Conservation (phyloP, 768 basidiomycete genomes). For the Mycena leptocephala region DNA sequence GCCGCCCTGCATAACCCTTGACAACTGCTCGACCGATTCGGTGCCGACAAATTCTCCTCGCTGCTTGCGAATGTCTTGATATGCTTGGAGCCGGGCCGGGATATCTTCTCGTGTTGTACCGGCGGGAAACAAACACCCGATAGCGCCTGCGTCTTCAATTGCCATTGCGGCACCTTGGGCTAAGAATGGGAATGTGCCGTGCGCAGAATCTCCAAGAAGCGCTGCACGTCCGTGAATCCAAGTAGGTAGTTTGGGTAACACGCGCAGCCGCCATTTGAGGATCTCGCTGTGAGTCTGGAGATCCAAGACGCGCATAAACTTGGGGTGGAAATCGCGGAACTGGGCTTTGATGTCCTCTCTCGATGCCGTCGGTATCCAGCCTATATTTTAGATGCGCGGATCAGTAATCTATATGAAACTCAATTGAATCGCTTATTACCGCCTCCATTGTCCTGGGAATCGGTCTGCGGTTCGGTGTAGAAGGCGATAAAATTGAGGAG, state of each 20-base stretch:
- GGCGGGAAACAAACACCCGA: conserved; percentile 13
- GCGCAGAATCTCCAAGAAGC: conserved; percentile 29
- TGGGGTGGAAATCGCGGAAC: conserved; percentile 13
- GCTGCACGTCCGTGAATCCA: conserved; percentile 10
- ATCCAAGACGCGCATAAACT: neutral
- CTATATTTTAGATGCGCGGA: neutral
- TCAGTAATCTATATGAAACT: too few species aligned
- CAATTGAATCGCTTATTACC: neutral
- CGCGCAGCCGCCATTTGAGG: conserved; percentile 6
- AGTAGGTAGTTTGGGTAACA: conserved; percentile 1
- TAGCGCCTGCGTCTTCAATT: conserved; percentile 33
- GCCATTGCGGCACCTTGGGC: conserved; percentile 45
- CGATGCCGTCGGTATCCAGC: neutral
- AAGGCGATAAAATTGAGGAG: conserved; percentile 13
- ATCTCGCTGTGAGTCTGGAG: conserved; percentile 5
- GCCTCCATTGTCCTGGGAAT: too few species aligned
- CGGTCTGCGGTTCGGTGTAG: neutral
- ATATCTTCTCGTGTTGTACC: conserved; percentile 7
- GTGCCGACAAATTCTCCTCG: conserved; percentile 8
- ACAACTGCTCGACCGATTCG: neutral
- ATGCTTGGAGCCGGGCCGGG: neutral
- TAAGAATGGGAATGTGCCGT: conserved; percentile 41
- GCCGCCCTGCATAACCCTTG: neutral
- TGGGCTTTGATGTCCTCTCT: neutral
- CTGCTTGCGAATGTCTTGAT: conserved; percentile 6